These are phyloP conservation scores for Amoebophrya sp. DNA, from an alignment of 169 alveolate species.

Conservation along the genomic window DNA sequence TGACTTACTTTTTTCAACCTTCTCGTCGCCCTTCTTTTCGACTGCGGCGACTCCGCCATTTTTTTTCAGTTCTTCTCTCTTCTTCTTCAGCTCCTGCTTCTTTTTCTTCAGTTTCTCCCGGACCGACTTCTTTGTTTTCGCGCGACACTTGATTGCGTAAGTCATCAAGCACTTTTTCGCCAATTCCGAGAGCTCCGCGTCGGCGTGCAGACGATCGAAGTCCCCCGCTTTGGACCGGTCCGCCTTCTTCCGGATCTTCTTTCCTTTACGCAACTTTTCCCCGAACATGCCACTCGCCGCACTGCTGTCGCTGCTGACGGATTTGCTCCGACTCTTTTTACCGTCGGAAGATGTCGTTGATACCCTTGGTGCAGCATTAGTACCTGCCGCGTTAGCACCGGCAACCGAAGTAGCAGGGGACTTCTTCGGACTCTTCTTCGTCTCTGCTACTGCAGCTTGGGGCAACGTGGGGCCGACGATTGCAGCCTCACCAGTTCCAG, in stretches of 20 bases:
- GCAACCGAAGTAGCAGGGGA: too few species aligned
- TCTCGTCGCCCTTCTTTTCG: not conserved
- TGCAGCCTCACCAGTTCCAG: too few species aligned
- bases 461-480: too few species aligned
- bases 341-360: too few species aligned
- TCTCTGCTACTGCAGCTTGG: too few species aligned
- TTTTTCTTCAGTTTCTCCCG: not conserved
- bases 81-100: not conserved
- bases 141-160: not conserved
- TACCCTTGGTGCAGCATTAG: too few species aligned
- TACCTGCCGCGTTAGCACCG: too few species aligned
- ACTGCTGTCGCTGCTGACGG: too few species aligned
- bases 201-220: not conserved
- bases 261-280: not conserved
- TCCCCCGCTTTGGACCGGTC: not conserved
- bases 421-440: too few species aligned
- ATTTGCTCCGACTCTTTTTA: too few species aligned
- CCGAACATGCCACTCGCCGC: not conserved
- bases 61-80: not conserved
- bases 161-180: not conserved
- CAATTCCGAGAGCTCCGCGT: not conserved
- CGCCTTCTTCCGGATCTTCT: not conserved
- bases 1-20: not conserved
- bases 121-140: not conserved
- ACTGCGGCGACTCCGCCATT: not conserved